phyloP scores from a whole-genome alignment of 2,329 filamentous ascomycete genomes.

The Pyrenochaeta sp. region DNA sequence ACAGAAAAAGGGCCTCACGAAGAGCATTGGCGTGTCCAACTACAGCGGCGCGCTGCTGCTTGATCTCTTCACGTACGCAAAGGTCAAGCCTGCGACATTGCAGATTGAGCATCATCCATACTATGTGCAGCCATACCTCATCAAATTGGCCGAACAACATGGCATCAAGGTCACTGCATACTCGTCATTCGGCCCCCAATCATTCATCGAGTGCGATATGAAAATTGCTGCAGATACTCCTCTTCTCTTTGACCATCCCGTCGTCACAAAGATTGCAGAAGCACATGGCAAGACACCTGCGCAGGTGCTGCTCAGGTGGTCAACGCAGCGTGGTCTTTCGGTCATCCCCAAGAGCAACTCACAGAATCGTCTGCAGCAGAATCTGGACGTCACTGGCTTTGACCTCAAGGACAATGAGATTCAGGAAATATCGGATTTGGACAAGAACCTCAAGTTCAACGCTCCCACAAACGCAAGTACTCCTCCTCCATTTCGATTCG shows the following conservation, averaged over 20 bases:
- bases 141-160: constrained; percentile 45
- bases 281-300: constrained; percentile 73
- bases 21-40: constrained; percentile 50
- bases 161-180: constrained; percentile 47
- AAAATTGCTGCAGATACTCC: constrained; percentile 41
- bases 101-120: constrained; percentile 52
- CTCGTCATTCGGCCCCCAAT: constrained; percentile 58
- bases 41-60: constrained; percentile 56
- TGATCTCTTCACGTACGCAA: constrained; percentile 63
- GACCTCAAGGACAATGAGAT: constrained; percentile 42
- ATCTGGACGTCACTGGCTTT: constrained; percentile 43
- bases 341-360: constrained; percentile 50
- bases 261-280: constrained; percentile 73
- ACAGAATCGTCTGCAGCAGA: constrained; percentile 39
- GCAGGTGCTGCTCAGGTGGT: constrained; percentile 87
- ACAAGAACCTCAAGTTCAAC: constrained; percentile 46
- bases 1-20: constrained; percentile 43
- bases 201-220: constrained; percentile 48
- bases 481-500: background rate
- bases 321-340: constrained; percentile 71
- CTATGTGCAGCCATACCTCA: constrained; percentile 44
- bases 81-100: constrained; percentile 44
- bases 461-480: constrained; percentile 45
- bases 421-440: constrained; percentile 38
- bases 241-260: constrained; percentile 54